Base-by-base conservation (phyloP, 2,329 filamentous ascomycete species). In the Aspergillus ruber region DNA sequence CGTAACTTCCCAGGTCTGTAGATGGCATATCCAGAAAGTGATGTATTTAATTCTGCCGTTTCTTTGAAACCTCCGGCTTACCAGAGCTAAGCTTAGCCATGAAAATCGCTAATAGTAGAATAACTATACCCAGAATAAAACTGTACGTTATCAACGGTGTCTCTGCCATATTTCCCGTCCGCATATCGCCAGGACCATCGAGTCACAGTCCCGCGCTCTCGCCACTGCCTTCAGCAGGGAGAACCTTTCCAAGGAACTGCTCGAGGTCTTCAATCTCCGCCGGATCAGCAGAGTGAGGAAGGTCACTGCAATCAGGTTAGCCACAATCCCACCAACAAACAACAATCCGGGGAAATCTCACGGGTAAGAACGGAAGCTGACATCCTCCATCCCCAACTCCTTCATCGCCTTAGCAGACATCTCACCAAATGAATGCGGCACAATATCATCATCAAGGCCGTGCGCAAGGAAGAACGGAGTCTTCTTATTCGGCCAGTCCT, bases 401-500 rank as follows among this genome's bases (percentile, higher is more conserved):
- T 81, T 83, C 44, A 97, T 70, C 49, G 77, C 65, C 36, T 88
- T 77, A 3, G 79, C 81, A 20, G 86, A 89, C 68, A 75, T 66
- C 64, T 81, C 70, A 12, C 88, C 91, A 68, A 86, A 85, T 47
- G 78, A 71, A 39, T 83, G 79, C 56, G 76, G 78, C 7, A 96
- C 86, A 3, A 95, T 73, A 12, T 77, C 77, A 66, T 98, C 91
- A 1, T 71, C 71, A 51, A 84, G 79, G n/a, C 93, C 93, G 59
- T 97, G 93, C 10, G 81, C 89, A 83, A 96, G 86, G 69, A 93
- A 88, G 53, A 97, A 83, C 1, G 87, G 86, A 1, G 89, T 95
- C 36, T 85, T 75, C 67, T 84, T 81, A 67, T 89, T 90, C 47
- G 78, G 74, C 56, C 72, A 79, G 21, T 70, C 66, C 38, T 77